phyloP scores from a whole-genome alignment of 257 asterid genomes.

The Fraxinus pennsylvanica region DNA sequence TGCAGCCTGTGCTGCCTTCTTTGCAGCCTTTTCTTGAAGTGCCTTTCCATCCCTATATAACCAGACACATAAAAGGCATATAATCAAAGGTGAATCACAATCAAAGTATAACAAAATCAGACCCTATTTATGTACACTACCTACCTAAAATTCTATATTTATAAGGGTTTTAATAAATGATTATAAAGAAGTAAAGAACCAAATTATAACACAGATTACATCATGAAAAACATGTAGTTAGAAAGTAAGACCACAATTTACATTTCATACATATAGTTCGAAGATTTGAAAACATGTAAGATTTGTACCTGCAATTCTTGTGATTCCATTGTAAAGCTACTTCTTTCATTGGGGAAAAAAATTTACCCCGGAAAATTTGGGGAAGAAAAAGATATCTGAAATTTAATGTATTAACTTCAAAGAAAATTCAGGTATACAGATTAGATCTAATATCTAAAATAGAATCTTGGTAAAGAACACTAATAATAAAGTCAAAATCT shows the following conservation, averaged over 20 bases:
- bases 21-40: conserved; percentile 80
- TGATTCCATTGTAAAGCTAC: too few species aligned
- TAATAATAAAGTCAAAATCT: not conserved
- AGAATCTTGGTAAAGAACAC: not conserved
- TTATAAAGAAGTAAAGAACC: not conserved
- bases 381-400: too few species aligned
- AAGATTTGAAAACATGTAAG: not conserved
- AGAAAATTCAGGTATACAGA: not conserved
- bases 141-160: not conserved
- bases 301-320: not conserved
- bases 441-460: not conserved
- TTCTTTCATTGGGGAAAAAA: not conserved
- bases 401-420: not conserved
- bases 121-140: not conserved
- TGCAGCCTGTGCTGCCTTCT: conserved; percentile 67
- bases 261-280: too few species aligned
- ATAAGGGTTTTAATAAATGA: not conserved
- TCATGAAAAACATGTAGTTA: not conserved
- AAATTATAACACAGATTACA: not conserved
- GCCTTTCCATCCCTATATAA: conserved; percentile 78
- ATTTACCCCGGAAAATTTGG: not conserved
- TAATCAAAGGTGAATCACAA: conserved; percentile 3
- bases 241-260: not conserved
- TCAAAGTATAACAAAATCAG: not conserved
- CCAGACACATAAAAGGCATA: conserved; percentile 9